Conservation (phyloP, 169 alveolate genomes). For the Blepharisma undulans region DNA sequence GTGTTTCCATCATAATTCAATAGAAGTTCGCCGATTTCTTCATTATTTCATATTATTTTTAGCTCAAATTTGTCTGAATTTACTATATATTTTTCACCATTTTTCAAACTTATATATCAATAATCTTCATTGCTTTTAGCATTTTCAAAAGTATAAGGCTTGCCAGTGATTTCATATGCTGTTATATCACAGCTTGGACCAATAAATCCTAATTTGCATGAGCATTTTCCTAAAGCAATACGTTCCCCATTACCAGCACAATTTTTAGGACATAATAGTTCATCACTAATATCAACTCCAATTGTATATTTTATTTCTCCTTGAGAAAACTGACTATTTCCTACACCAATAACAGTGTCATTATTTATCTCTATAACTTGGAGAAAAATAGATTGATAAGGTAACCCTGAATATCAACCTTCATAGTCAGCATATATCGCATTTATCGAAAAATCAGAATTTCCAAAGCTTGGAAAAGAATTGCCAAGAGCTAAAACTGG, state of each 20-base stretch:
- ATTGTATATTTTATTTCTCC: background rate
- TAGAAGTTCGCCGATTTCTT: background rate
- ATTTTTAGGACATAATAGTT: background rate
- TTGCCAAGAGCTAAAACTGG: background rate
- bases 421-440: background rate
- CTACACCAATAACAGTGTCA: background rate
- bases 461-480: background rate
- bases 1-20: background rate
- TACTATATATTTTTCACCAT: background rate
- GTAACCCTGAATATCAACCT: background rate
- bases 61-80: background rate
- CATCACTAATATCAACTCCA: background rate
- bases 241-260: background rate
- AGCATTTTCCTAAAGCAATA: background rate
- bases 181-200: background rate
- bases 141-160: background rate
- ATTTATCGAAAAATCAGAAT: background rate
- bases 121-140: background rate
- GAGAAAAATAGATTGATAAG: background rate
- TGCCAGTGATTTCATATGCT: background rate
- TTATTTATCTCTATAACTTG: background rate
- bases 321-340: background rate
- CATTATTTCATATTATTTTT: background rate
- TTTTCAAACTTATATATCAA: background rate
- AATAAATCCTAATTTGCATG: background rate